Evolutionary conservation across 2,329 filamentous ascomycete genomes (phyloP), one percentile per base, ranked within the genome.

Genomic region (Whalleya microplaca): DNA sequence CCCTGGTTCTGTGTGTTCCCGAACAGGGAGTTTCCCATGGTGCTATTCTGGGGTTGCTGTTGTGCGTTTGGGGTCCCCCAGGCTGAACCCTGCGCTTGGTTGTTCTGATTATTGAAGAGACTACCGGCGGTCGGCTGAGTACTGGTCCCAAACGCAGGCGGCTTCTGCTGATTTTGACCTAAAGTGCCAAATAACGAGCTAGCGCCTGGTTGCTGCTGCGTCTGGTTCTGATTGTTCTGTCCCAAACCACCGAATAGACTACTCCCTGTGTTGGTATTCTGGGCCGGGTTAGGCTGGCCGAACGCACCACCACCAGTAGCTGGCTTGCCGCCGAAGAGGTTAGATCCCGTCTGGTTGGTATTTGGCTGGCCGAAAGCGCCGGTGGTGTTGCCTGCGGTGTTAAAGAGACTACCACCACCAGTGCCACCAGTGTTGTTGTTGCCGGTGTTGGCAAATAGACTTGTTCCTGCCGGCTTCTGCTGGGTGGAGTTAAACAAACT

Each of bases 21-120:
- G 48, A 91, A 84, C 2, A 91, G 68, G 0, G 87, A 89, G 56
- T 75, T 76, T 20, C 83, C 79, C 47, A 79, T 69, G 5, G 71
- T 61, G 20, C 69, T 72, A n/a, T 72, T 71, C 60, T 81, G 79
- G 29, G 76, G 75, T 55, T 83, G 83, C 53, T 84, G 80, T 43
- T 80, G 76, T 51, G 77, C 76, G 47, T 75, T 75, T 43, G 73
- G 74, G 52, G 68, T 69, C 12, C 80, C 80, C 53, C 85, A 85
- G 14, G 83, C 41, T 2, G 75, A 73, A 12, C 67, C 55, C 48
- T 77, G 73, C 43, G 76, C 78, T 63, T 84, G 78, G 63, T 72
- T 77, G 52, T 71, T 76, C 52, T 75, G 76, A 45, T 65, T 70
- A 1, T 82, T 82, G 62, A 91, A 90, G 2, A 89, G 66, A 41